A percentile compares a stretch with the other conserved stretches of the same genome.
These are phyloP conservation scores for Streptanthus diversifolius DNA, from an alignment of 345 rosid species.

Conservation along the genomic window DNA sequence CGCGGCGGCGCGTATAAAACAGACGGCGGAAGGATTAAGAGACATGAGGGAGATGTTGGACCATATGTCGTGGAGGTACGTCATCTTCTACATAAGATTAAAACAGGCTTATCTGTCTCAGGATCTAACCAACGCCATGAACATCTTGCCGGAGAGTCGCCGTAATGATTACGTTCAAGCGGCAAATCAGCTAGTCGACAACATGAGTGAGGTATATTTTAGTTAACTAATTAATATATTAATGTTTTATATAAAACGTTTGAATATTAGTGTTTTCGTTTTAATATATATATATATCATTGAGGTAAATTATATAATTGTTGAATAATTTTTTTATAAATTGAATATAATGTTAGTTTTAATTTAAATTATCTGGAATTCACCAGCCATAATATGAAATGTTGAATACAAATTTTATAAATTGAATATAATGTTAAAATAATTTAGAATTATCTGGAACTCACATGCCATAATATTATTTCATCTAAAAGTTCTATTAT, in stretches of 20 bases:
- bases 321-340: neutral
- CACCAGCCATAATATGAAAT: neutral
- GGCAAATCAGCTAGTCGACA: conserved; percentile 69
- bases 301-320: neutral
- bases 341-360: neutral
- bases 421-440: neutral
- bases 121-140: conserved; percentile 71
- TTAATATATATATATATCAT: neutral
- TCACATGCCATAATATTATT: neutral
- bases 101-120: conserved; percentile 73
- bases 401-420: too few relatives aligned
- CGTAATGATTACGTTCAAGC: conserved; percentile 54
- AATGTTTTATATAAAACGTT: neutral
- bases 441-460: neutral
- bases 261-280: neutral
- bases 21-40: conserved; percentile 83
- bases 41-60: conserved; percentile 82
- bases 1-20: conserved; percentile 76
- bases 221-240: neutral
- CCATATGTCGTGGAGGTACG: conserved; percentile 88
- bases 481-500: neutral
- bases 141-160: conserved; percentile 53
- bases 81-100: conserved; percentile 67
- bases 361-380: neutral
- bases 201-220: conserved; percentile 65